phyloP scores from a whole-genome alignment of 2,329 filamentous ascomycete species.

The Ceratocystis eucalypticola region DNA sequence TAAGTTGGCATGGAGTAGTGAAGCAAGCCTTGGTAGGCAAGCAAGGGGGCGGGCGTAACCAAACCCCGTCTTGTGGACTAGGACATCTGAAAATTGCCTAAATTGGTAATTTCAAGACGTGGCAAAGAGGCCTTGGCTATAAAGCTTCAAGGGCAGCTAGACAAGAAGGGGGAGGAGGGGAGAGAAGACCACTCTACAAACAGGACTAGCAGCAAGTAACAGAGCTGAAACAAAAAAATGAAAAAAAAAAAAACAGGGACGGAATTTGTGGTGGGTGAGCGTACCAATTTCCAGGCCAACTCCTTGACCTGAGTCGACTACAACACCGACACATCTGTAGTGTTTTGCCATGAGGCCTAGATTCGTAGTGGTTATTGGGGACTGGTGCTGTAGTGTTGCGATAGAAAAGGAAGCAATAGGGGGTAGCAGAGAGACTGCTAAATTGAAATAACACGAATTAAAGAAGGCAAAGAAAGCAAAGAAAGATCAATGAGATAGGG shows the following conservation, averaged over 20 bases:
- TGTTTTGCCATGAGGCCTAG: neutral
- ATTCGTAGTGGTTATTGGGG: neutral
- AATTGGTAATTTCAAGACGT: neutral
- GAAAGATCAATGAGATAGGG: neutral
- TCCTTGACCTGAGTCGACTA: neutral
- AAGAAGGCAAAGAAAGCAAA: neutral
- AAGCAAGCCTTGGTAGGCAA: neutral
- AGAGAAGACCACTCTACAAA: neutral
- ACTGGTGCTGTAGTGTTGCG: neutral
- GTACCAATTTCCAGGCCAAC: conserved; percentile 10
- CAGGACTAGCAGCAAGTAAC: neutral
- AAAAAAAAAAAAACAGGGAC: neutral
- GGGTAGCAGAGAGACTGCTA: neutral
- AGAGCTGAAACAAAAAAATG: neutral
- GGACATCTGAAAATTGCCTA: neutral
- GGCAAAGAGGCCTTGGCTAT: neutral
- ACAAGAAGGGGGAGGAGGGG: neutral
- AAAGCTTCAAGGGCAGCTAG: neutral
- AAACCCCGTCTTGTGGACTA: neutral
- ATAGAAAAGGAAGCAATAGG: neutral
- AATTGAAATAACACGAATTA: neutral
- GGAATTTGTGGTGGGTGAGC: neutral
- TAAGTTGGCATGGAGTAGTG: neutral
- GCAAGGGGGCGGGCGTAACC: neutral
- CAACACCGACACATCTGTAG: conserved; percentile 9